These are phyloP conservation scores for Iris pallida DNA, from an alignment of 116 monocot species.

Conservation along the genomic window DNA sequence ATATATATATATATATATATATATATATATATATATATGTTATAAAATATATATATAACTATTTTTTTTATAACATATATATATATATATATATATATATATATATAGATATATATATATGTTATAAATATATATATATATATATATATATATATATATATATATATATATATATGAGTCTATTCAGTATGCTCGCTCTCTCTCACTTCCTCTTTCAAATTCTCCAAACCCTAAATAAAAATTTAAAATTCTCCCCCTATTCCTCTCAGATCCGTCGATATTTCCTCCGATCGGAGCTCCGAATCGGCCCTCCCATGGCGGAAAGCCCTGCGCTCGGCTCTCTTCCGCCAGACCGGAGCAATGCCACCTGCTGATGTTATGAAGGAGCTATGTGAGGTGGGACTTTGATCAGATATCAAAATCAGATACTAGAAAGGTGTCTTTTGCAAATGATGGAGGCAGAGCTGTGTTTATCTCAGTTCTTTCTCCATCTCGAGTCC, in stretches of 20 bases:
- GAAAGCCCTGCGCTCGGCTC: not conserved
- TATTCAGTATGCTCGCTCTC: not conserved
- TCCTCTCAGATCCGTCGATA: not conserved
- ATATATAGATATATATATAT: no score
- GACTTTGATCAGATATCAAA: not conserved
- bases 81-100: no score
- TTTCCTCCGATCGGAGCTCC: not conserved
- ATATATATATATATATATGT: no score
- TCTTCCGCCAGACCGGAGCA: not conserved
- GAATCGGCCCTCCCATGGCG: not conserved
- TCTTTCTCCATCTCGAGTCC: conserved; percentile 27
- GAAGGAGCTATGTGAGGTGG: not conserved
- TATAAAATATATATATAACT: no score
- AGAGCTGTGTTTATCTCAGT: conserved; percentile 20
- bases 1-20: no score
- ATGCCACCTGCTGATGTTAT: not conserved
- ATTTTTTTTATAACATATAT: no score
- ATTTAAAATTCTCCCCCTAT: not conserved
- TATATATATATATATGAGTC: no score
- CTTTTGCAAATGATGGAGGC: conserved; percentile 24
- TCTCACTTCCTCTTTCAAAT: no score
- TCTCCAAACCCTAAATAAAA: no score
- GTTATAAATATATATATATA: no score
- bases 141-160: no score
- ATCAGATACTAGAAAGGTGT: conserved; percentile 1